Base-by-base conservation (phyloP, 129 eudicot species). In the Arctium minus region DNA sequence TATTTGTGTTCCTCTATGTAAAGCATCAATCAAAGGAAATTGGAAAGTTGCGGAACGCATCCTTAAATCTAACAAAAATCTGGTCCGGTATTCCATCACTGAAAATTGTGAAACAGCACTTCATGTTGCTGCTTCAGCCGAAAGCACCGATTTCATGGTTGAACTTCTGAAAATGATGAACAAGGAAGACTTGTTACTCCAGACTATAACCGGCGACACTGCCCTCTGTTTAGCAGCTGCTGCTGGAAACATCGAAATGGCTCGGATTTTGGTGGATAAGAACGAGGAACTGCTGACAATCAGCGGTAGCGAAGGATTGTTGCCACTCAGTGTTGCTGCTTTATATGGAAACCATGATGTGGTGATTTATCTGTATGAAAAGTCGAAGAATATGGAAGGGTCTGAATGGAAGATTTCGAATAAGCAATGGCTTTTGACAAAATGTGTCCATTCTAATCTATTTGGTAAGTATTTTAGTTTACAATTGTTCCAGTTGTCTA, bases 121-220 rank as follows among this genome's bases (percentile, higher is more conserved):
- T 60, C 90, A 87, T 74, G 75, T 87, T 81, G 88, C 90, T 8
- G 84, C 90, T 9, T 71, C 72, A 64, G 83, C 80, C 46, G 77
- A 79, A 38, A 77, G 82, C 11, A 39, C 22, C 5, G 4, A 0
- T 30, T 87, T 87, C 42, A 87, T 87, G 53, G 30, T 48, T 8
- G 78, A 87, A 0, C 60, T 84, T 27, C 38, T 88, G 4, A 78
- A 36, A 2, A 64, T 71, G 9, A 77, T 84, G 83, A 64, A 77
- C 12, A 1, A 6, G 30, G 8, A 32, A 17, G 85, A 87, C 67
- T 27, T 77, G 46, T 80, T 65, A 62, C 69, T 81, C 18, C 78
- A 9, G 31, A 87, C 82, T 32, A 42, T 7, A 10, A n/a, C 10
- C 1, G 84, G 81, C 5, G 79, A 79, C 69, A 84, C 91, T 29